A percentile compares a stretch with the other conserved stretches of the same genome.
Evolutionary conservation across 192 early-diverging fungal species (phyloP).

Genomic region (Cetraspora pellucida): DNA sequence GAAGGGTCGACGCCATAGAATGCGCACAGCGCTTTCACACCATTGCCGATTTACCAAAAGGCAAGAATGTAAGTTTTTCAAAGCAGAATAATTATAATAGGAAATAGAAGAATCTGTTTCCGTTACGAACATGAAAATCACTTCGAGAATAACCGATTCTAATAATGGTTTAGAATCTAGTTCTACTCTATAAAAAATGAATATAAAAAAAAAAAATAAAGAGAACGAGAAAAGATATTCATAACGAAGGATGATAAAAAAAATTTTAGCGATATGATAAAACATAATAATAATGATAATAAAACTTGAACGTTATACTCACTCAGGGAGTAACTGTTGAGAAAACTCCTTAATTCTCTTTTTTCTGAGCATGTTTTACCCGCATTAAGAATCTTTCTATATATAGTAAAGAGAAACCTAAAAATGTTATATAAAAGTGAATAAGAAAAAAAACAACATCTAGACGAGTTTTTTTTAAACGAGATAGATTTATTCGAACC

Average conservation of each 20-base stretch:
- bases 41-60: not conserved
- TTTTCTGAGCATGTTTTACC: slow-evolving; percentile 19
- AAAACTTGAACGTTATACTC: not conserved
- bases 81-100: slow-evolving; percentile 7
- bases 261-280: not conserved
- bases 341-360: slow-evolving; percentile 17
- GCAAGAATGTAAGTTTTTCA: slow-evolving; percentile 21
- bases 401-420: slow-evolving; percentile 15
- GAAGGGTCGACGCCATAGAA: slow-evolving; percentile 9
- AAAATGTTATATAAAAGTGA: not conserved
- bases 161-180: not conserved
- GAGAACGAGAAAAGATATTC: too few species aligned
- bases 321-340: not conserved
- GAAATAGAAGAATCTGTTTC: not conserved
- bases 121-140: not conserved
- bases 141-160: not conserved
- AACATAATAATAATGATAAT: not conserved
- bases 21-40: slow-evolving; percentile 3
- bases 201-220: not conserved
- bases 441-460: not conserved
- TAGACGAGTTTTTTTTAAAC: too few species aligned
- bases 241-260: not conserved
- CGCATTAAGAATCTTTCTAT: slow-evolving; percentile 16
- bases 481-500: too few species aligned
- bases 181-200: not conserved